A percentile compares a stretch with the other conserved stretches of the same genome.
Conservation (phyloP, 2,329 filamentous ascomycete genomes). For the Fusarium chlamydosporum region DNA sequence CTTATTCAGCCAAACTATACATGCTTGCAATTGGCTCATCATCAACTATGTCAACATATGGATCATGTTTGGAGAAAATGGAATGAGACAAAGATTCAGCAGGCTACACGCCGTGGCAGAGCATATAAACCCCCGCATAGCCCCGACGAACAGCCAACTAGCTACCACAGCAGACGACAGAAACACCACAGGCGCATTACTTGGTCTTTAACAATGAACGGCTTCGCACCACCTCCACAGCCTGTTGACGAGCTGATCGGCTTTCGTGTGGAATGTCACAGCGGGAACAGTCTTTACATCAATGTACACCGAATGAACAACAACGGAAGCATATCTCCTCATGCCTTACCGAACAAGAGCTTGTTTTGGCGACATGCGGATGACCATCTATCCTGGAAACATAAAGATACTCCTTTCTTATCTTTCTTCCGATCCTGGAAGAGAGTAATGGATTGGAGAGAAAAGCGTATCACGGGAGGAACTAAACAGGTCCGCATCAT, state of each 20-base stretch:
- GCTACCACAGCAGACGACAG: background rate
- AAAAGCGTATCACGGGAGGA: background rate
- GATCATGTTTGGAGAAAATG: no score
- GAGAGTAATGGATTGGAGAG: background rate
- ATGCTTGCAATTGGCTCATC: no score
- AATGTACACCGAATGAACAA: background rate
- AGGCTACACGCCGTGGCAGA: background rate
- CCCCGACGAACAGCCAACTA: background rate
- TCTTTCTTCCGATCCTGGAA: background rate
- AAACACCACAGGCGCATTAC: background rate
- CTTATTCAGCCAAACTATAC: no score
- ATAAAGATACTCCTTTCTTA: background rate
- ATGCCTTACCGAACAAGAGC: no score
- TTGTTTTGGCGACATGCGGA: background rate
- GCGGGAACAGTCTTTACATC: rapidly evolving
- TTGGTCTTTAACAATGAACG: background rate
- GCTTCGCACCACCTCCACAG: rapidly evolving
- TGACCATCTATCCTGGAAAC: background rate
- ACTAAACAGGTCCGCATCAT: background rate
- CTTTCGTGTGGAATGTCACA: conserved; percentile 1
- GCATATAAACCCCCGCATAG: background rate
- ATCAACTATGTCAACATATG: no score
- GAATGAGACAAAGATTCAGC: no score
- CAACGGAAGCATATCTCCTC: background rate
- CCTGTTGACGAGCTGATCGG: background rate